These are phyloP conservation scores for Delonix regia DNA, from an alignment of 306 rosid species.

Conservation along the genomic window DNA sequence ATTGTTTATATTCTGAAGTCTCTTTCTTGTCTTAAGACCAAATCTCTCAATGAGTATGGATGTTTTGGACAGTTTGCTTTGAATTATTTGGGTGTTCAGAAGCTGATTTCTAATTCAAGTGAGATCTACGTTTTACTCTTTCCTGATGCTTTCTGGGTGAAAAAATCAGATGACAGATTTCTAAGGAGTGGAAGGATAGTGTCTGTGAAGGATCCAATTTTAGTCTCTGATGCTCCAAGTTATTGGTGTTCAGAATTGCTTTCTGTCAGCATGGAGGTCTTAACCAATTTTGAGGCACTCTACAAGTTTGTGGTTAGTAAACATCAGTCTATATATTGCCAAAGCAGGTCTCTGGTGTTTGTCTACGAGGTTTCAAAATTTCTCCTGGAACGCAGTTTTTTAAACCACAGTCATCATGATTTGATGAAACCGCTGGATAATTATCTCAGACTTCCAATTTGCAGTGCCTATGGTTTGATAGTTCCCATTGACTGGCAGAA, in stretches of 20 bases:
- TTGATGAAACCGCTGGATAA: conserved; percentile 18
- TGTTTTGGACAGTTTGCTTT: conserved; percentile 54
- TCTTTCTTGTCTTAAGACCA: conserved; percentile 40
- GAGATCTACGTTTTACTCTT: conserved; percentile 49
- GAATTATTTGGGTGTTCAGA: conserved; percentile 60
- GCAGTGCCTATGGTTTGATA: conserved; percentile 19
- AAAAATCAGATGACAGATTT: conserved; percentile 32
- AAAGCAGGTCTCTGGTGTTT: conserved; percentile 42
- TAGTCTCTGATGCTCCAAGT: conserved; percentile 46
- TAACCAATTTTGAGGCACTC: conserved; percentile 50
- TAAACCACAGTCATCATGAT: conserved; percentile 13
- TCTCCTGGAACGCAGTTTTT: conserved; percentile 45
- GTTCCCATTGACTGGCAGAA: conserved; percentile 55
- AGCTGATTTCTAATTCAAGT: conserved; percentile 27
- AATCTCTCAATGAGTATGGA: conserved; percentile 33
- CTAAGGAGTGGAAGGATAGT: conserved; percentile 48
- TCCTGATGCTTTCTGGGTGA: conserved; percentile 68
- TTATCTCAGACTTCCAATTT: conserved; percentile 34
- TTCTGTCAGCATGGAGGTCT: conserved; percentile 55
- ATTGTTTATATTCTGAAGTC: conserved; percentile 42
- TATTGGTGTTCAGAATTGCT: conserved; percentile 64
- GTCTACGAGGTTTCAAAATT: conserved; percentile 54
- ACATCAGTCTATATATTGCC: conserved; percentile 23
- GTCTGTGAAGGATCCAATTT: conserved; percentile 39
- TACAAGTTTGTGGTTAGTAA: conserved; percentile 31